Base-by-base conservation (phyloP, 176 grass and related monocot genomes). In the Puccinellia tenuiflora region DNA sequence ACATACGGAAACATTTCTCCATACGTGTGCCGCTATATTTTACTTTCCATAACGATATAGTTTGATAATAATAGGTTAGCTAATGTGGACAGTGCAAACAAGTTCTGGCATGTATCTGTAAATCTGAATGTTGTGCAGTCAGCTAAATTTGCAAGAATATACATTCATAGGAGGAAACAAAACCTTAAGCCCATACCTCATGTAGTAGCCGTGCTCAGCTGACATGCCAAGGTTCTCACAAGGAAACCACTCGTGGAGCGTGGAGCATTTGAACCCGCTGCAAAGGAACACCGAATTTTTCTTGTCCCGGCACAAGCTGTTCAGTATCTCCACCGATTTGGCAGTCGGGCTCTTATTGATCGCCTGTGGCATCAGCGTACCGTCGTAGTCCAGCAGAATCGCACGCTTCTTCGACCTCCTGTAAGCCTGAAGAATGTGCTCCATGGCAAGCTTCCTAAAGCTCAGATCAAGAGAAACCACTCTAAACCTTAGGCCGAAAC, bases 121-220 rank as follows among this genome's bases (percentile, higher is more conserved):
- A 53, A 5, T 48, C 35, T 31, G 67, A 33, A 42, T 59, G 67
- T 82, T 6, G 26, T 73, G 51, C 12, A 35, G 9, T 35, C 39
- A 47, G 5, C 59, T 26, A 77, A 28, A 17, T 2, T 62, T 52
- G 40, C 42, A 52, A 77, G 38, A 37, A 50, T 57, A 12, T 22
- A 82, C 39, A 15, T 4, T 43, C 42, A 87, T 57, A 9, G 35
- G 22, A 67, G 59, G 0, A 4, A 47, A 83, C 3, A 25, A 84
- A 63, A n/a, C 16, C 20, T 48, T 61, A 84, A 31, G 24, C 13
- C n/a, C 73, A 71, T 91, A 98, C 96, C 96, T 98, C 46, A 93
- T 39, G 68, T 95, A 98, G 79, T 98, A 98, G 12, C 95, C 95
- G 26, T 98, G 92, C 79, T 98, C 95, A 11, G 95, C 95, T 29